phyloP scores from a whole-genome alignment of 2,329 filamentous ascomycete genomes.

The Penicillium sp. region DNA sequence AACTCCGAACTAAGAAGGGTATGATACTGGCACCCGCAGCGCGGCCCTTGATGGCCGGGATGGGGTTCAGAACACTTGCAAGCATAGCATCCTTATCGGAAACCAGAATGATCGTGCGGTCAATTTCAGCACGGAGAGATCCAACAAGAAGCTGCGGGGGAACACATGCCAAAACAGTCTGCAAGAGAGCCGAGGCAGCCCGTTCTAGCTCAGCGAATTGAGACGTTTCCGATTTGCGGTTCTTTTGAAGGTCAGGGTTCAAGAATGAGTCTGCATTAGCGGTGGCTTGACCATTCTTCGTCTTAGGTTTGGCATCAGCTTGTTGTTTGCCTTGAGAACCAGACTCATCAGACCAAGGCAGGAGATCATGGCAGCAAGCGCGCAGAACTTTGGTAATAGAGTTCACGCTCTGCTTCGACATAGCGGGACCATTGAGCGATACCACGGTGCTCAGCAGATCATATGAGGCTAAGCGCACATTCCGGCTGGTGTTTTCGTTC shows the following conservation, averaged over 20 bases:
- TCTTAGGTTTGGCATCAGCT: slow-evolving; percentile 43
- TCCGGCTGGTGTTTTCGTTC: slow-evolving; percentile 49
- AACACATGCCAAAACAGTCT: slow-evolving; percentile 61
- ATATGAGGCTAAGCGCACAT: slow-evolving; percentile 64
- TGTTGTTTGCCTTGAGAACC: slow-evolving; percentile 24
- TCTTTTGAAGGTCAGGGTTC: slow-evolving; percentile 41
- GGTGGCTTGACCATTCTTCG: slow-evolving; percentile 35
- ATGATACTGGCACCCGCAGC: slow-evolving; percentile 70
- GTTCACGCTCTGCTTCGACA: slow-evolving; percentile 65
- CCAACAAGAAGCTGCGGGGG: slow-evolving; percentile 68
- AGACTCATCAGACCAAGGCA: slow-evolving; percentile 50
- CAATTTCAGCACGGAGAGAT: slow-evolving; percentile 70
- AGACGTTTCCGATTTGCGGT: slow-evolving; percentile 18
- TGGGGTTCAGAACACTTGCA: slow-evolving; percentile 78
- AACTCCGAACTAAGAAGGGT: slow-evolving; percentile 71
- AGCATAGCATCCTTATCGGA: slow-evolving; percentile 71
- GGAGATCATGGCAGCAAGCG: slow-evolving; percentile 71
- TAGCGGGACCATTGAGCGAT: slow-evolving; percentile 60
- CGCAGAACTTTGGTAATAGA: slow-evolving; percentile 63
- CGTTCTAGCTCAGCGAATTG: slow-evolving; percentile 47
- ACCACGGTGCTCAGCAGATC: slow-evolving; percentile 59
- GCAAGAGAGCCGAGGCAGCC: slow-evolving; percentile 64
- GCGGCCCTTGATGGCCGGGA: slow-evolving; percentile 61
- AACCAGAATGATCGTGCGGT: slow-evolving; percentile 75
- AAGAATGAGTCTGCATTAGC: slow-evolving; percentile 73